Percentiles rank a stretch among this genome's conserved stretches.
Evolutionary conservation across 192 early-diverging fungal genomes (phyloP).

Genomic region (Hyaloraphidium curvatum): DNA sequence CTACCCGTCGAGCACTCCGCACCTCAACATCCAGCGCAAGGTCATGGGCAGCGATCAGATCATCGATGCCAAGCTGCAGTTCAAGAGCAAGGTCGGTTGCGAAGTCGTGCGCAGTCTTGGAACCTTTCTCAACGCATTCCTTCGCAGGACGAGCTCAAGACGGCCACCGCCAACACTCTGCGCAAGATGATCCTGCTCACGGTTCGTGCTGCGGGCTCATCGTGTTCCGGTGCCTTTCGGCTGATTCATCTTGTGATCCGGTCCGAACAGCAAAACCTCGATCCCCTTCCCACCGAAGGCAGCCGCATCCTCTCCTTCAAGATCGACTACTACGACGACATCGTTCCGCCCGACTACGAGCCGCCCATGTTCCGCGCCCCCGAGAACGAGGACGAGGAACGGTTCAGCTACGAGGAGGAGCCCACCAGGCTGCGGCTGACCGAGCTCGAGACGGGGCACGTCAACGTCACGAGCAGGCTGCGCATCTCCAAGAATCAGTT

Average conservation of each 20-base stretch:
- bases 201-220: conserved; percentile 13
- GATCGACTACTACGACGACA: conserved; percentile 30
- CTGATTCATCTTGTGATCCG: not conserved
- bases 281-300: conserved; percentile 21
- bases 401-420: not conserved
- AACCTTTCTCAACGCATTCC: conserved; percentile 5
- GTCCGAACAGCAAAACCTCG: not conserved
- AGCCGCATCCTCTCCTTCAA: conserved; percentile 23
- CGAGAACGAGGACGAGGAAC: conserved; percentile 1
- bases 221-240: not conserved
- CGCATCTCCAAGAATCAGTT: no score
- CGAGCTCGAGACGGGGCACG: no score
- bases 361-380: conserved; percentile 24
- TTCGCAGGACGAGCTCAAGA: conserved; percentile 17
- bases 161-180: conserved; percentile 16
- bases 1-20: no score
- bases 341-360: conserved; percentile 31
- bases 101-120: conserved; percentile 3
- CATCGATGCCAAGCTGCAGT: no score
- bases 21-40: no score
- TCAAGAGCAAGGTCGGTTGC: no score
- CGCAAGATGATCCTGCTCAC: conserved; percentile 25
- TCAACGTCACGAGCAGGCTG: no score
- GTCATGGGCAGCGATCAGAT: no score
- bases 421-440: no score